Percentiles rank a stretch among this genome's conserved stretches.
Evolutionary conservation across 129 eudicot species (phyloP).

Genomic region (Deinandra increscens): DNA sequence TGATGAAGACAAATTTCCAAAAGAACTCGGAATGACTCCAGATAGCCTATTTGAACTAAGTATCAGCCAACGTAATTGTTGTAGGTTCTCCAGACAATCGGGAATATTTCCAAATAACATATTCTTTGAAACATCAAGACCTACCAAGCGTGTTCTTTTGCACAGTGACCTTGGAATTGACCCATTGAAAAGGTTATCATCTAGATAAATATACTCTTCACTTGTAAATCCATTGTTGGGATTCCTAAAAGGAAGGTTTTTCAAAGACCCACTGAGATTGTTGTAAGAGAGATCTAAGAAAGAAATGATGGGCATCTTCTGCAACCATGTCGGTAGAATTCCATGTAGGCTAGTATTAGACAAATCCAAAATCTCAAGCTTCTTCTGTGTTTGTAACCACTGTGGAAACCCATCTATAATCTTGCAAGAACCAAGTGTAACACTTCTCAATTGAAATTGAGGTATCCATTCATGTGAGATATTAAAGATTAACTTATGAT

Average conservation of each 20-base stretch:
- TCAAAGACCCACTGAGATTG: constrained; percentile 7
- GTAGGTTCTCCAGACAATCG: background rate
- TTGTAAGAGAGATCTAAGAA: constrained; percentile 7
- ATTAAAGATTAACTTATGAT: background rate
- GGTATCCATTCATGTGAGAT: too few relatives aligned
- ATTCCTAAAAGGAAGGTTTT: background rate
- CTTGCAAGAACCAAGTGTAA: too few relatives aligned
- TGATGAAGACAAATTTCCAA: background rate
- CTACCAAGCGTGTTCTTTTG: background rate
- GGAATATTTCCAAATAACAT: constrained; percentile 3
- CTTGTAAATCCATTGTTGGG: background rate
- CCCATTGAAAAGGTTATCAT: background rate
- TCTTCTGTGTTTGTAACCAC: too few relatives aligned
- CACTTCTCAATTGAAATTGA: too few relatives aligned
- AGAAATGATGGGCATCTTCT: too few relatives aligned
- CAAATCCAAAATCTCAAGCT: too few relatives aligned
- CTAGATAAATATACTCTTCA: background rate
- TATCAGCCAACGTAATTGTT: background rate
- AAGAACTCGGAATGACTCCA: constrained; percentile 5
- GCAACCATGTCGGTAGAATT: too few relatives aligned
- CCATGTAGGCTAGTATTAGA: too few relatives aligned
- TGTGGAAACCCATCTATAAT: too few relatives aligned
- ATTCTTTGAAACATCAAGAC: background rate
- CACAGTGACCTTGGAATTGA: constrained; percentile 3
- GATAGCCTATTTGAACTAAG: background rate